Base-by-base conservation (phyloP, 2,329 filamentous ascomycete species). In the Rutstroemia sp. region DNA sequence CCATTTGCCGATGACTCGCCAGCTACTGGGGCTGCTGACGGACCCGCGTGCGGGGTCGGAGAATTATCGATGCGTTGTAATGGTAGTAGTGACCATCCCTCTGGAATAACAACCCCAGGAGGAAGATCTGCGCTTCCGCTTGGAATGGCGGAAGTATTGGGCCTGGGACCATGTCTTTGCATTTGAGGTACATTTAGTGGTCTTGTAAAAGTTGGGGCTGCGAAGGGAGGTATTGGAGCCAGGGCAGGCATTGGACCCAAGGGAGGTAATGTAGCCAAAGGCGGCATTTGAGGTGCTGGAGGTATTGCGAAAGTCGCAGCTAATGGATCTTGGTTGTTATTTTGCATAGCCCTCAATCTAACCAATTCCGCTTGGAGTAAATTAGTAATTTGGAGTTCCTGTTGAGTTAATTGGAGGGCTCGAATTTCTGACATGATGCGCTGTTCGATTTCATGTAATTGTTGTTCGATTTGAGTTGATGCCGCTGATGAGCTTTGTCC, bases 331-430 rank as follows among this genome's bases (percentile, higher is more conserved):
- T 38, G 27, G 44, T 48, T 57, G 51, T 62, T 64, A 49, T 59
- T 61, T 56, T 63, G 69, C 61, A 58, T 67, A 23, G 56, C 56
- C 50, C 86, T 83, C 54, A 92, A 74, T 58, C 86, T 79, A 37
- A 80, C 75, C 50, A 94, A 70, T 68, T 94, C 89, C 19, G 74
- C 72, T 59, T 88, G 80, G 59, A 94, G 75, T 16, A 83, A 73
- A 52, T 85, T 79, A n/a, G 91, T 74, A n/a, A 81, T 73, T 49
- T 83, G 79, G 4, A 92, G 69, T 67, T 94, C 87, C 37, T 85
- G 79, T 51, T 87, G 80, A 16, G 83, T 81, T 37, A 80, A 67
- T 47, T 85, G 80, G 18, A 92, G 73, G 44, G 73, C 74, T 48
- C 80, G 77, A 37, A 89, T 77, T 66, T 92, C 87, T 55, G 83